Evolutionary conservation across 2,329 filamentous ascomycete species (phyloP), one percentile per base, ranked within the genome.

Genomic region (Ophiocordyceps camponoti-floridani): DNA sequence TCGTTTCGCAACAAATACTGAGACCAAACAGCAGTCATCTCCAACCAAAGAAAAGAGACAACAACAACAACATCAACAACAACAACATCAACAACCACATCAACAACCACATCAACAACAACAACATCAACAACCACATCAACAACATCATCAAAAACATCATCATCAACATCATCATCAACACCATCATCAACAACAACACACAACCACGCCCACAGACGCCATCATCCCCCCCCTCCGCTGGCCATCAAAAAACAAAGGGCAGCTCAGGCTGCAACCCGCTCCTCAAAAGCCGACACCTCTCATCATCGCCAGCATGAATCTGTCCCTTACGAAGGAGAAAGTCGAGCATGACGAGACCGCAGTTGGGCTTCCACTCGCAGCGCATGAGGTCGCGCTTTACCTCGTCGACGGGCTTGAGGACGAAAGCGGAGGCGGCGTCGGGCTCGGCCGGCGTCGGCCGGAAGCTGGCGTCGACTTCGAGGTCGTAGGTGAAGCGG

Each of bases 351-450:
- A 62, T 62, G n/a, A 62, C 59, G 6, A 63, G 48, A n/a, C 54
- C 61, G 42, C 58, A 62, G 44, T 62, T 63, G n/a, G 61, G 60
- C 51, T 64, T 64, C 61, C 61, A 64, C 27, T 45, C 45, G 9
- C 49, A 44, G 5, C 45, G 45, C 16, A 49, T 47, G 41, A 63
- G 49, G 23, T 52, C 50, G 19, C 45, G 40, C 51, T 55, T 57
- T 31, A 63, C 55, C 19, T 61, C 50, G 2, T 56, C 51, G 11
- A 62, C 50, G 2, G 52, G 45, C 41, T 55, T 53, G 13, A 54
- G 40, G 23, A 53, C 44, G 45, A 63, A 61, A 2, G 47, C 49
- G 11, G 54, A 54, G 38, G 60, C 60, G 0, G 52, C 49, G 7
- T 54, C 47, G 28, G 59, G 56, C 26, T 54, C 52, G 38, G 48